Conservation (phyloP, 2,329 filamentous ascomycete species). For the Aspergillus viridinutans region DNA sequence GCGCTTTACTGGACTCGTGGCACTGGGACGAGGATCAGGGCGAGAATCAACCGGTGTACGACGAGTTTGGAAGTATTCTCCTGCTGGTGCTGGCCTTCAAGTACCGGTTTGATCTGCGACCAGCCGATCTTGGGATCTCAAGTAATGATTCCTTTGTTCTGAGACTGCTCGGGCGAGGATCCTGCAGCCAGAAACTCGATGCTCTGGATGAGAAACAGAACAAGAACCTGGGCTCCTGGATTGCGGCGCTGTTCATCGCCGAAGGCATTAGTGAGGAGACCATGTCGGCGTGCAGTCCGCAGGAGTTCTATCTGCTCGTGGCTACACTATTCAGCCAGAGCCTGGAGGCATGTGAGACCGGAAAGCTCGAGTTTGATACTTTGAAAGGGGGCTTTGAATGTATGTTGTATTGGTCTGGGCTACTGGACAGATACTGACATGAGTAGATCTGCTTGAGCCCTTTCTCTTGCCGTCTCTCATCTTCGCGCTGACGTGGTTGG, state of each 20-base stretch:
- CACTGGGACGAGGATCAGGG: slow-evolving; percentile 61
- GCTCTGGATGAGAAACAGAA: slow-evolving; percentile 54
- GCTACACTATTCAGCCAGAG: slow-evolving; percentile 61
- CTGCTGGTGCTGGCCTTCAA: slow-evolving; percentile 56
- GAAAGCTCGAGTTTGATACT: slow-evolving; percentile 53
- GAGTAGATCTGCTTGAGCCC: slow-evolving; percentile 56
- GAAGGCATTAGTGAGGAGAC: slow-evolving; percentile 62
- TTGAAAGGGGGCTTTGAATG: slow-evolving; percentile 61
- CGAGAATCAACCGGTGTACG: slow-evolving; percentile 62
- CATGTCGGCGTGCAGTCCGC: slow-evolving; percentile 60
- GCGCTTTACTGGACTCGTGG: slow-evolving; percentile 59
- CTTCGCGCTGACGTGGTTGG: slow-evolving; percentile 56
- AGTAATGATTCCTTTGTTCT: slow-evolving; percentile 53
- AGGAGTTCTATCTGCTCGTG: slow-evolving; percentile 61
- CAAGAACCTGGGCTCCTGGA: slow-evolving; percentile 57
- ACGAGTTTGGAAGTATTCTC: slow-evolving; percentile 61
- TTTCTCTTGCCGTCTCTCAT: slow-evolving; percentile 60
- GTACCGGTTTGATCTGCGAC: slow-evolving; percentile 53
- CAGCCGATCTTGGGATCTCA: slow-evolving; percentile 51
- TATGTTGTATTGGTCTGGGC: slow-evolving; percentile 29
- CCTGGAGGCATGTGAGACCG: slow-evolving; percentile 53
- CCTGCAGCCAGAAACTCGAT: slow-evolving; percentile 45
- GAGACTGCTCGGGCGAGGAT: slow-evolving; percentile 47
- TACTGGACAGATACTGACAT: slow-evolving; percentile 5
- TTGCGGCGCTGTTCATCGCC: slow-evolving; percentile 58